A percentile compares a stretch with the other conserved stretches of the same genome.
Evolutionary conservation across 192 early-diverging fungal species (phyloP).

Genomic region (Phlyctochytrium bullatum): DNA sequence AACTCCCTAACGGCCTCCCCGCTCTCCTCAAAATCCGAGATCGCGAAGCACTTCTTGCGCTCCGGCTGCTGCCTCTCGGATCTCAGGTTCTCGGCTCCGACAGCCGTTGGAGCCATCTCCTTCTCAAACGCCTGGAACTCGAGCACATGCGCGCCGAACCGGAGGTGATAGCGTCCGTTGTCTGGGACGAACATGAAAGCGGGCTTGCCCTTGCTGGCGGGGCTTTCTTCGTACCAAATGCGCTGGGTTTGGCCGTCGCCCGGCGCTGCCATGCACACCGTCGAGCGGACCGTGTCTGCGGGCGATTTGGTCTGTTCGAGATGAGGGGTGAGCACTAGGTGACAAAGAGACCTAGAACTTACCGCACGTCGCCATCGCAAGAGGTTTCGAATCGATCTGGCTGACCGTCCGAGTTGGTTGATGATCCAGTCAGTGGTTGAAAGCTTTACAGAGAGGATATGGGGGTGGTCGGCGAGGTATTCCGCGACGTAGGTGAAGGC

Average conservation of each 20-base stretch:
- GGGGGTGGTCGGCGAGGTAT: conserved; percentile 9
- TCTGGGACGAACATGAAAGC: conserved; percentile 13
- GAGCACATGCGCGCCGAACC: background rate
- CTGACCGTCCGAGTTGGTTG: background rate
- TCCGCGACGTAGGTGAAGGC: conserved; percentile 9
- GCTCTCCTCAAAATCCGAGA: background rate
- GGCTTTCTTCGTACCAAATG: too few relatives aligned
- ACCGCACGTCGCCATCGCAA: background rate
- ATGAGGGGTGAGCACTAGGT: too few relatives aligned
- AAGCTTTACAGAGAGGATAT: background rate
- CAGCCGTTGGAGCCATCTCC: background rate
- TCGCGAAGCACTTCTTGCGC: background rate
- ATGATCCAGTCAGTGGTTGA: too few relatives aligned
- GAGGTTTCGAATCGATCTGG: too few relatives aligned
- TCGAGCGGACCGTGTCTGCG: background rate
- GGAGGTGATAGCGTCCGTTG: background rate
- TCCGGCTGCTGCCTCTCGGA: background rate
- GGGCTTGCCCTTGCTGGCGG: background rate
- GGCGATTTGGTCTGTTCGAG: background rate
- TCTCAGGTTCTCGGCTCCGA: background rate
- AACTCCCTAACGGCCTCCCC: background rate
- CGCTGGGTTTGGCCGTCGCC: background rate
- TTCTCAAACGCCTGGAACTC: background rate
- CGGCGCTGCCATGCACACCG: background rate
- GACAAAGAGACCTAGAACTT: too few relatives aligned